Conservation (phyloP, 73 alveolate species). For the Paramecium tetraurelia region DNA sequence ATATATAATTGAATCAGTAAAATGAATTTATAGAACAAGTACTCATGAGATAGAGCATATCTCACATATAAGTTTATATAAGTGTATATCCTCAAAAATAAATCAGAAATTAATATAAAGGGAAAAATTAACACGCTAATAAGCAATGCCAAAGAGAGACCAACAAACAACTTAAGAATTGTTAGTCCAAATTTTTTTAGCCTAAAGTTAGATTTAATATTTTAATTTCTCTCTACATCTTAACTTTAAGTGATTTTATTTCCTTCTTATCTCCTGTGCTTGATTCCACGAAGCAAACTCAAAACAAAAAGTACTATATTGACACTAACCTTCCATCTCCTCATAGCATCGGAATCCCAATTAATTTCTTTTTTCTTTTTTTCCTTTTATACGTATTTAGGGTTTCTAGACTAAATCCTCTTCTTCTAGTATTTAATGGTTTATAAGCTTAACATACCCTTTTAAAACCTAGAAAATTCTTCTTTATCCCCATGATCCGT, state of each 20-base stretch:
- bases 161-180: background rate
- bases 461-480: background rate
- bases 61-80: background rate
- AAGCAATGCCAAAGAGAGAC: background rate
- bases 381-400: background rate
- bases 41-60: slow-evolving; percentile 3
- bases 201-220: background rate
- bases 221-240: background rate
- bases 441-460: background rate
- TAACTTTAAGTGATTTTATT: background rate
- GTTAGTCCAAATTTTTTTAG: background rate
- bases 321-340: background rate
- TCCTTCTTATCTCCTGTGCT: background rate
- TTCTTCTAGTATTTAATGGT: background rate
- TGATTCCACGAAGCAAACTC: background rate
- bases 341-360: background rate
- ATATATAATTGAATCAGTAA: background rate
- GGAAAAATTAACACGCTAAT: background rate
- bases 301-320: background rate
- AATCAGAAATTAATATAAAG: background rate
- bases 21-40: background rate
- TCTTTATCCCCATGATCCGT: background rate
- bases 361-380: background rate
- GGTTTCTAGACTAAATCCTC: background rate
- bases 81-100: background rate